Percentiles rank a stretch among this genome's conserved stretches.
phyloP scores from a whole-genome alignment of 768 basidiomycete species.

The Boletus rufocinnamomeus region DNA sequence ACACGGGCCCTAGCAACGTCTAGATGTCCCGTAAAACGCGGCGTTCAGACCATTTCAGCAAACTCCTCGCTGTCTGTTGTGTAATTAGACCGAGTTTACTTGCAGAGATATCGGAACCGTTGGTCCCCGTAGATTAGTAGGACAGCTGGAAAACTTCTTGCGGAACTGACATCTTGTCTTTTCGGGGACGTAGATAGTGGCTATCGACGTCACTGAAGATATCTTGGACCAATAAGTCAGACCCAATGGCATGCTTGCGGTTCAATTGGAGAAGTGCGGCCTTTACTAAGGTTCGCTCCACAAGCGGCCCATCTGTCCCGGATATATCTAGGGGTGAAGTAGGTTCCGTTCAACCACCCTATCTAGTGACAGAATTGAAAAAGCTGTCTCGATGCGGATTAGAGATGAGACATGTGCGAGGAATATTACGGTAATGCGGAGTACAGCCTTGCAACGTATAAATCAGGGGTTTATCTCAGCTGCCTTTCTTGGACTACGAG shows the following conservation, averaged over 20 bases:
- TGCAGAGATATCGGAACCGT: background rate
- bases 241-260: background rate
- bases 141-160: background rate
- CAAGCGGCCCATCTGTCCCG: background rate
- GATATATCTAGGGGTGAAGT: background rate
- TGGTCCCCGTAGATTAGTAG: background rate
- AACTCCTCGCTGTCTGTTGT: background rate
- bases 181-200: background rate
- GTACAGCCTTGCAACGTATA: no score
- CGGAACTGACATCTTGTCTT: background rate
- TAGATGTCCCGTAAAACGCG: background rate
- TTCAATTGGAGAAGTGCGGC: background rate
- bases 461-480: background rate
- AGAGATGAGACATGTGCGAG: background rate
- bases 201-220: background rate
- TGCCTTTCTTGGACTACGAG: slow-evolving; percentile 11
- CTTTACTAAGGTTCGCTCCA: background rate
- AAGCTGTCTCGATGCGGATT: background rate
- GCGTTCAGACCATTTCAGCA: background rate
- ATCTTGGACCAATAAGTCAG: background rate
- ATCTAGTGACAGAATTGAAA: background rate
- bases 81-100: background rate
- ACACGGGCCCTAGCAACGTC: background rate
- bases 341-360: background rate
- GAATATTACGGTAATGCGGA: background rate